Evolutionary conservation across 164 flowering plant genomes (phyloP).

Genomic region (Vitis rotundifolia): DNA sequence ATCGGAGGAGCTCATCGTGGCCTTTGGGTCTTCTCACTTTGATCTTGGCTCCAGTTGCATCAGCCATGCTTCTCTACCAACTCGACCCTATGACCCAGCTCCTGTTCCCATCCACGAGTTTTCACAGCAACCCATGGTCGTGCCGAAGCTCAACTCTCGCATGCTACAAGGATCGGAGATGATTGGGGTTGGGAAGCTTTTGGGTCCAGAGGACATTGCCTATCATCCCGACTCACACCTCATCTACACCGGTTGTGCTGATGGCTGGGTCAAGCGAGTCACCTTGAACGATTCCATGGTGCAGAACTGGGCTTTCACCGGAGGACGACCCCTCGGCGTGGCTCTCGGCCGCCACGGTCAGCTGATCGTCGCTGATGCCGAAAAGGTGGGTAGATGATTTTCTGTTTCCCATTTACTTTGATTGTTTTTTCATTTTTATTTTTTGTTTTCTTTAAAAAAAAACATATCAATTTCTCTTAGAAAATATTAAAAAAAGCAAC

Average conservation of each 20-base stretch:
- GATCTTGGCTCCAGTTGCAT: too few species aligned
- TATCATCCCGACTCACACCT: conserved; percentile 43
- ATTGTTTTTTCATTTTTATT: too few species aligned
- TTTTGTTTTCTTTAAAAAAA: too few species aligned
- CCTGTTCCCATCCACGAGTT: conserved; percentile 38
- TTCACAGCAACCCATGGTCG: conserved; percentile 13
- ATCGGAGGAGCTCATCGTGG: too few species aligned
- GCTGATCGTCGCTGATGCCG: conserved; percentile 57
- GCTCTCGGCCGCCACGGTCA: conserved; percentile 42
- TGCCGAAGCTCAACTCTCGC: conserved; percentile 30
- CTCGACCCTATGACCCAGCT: conserved; percentile 16
- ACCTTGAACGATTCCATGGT: conserved; percentile 32
- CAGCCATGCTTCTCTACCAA: too few species aligned
- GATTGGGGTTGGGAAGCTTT: conserved; percentile 48
- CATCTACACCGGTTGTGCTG: conserved; percentile 64
- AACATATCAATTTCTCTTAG: too few species aligned
- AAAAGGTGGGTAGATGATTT: conserved; percentile 31
- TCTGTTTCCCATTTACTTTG: too few species aligned
- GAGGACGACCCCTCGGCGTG: conserved; percentile 73
- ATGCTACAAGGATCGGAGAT: conserved; percentile 39
- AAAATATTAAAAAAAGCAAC: too few species aligned
- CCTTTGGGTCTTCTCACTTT: too few species aligned
- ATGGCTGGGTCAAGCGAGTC: conserved; percentile 83
- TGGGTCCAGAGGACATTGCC: conserved; percentile 74
- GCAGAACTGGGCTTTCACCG: conserved; percentile 56